These are phyloP conservation scores for Hypomontagnella submonticulosa DNA, from an alignment of 495 filamentous ascomycete species.

Conservation along the genomic window DNA sequence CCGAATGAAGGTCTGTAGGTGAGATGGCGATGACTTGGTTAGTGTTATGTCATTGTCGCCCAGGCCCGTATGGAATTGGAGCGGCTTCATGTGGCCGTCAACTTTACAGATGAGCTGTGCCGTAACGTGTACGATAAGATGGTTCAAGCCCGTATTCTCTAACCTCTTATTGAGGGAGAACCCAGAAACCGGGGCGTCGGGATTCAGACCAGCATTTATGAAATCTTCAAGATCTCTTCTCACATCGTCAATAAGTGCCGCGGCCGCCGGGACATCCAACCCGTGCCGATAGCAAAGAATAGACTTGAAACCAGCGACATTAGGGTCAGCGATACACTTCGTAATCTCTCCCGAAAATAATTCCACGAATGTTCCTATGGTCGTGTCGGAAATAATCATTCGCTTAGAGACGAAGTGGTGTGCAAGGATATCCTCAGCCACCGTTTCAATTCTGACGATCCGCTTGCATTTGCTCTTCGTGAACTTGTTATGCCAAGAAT, in stretches of 20 bases:
- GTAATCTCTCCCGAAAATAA: conserved; percentile 63
- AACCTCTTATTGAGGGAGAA: conserved; percentile 56
- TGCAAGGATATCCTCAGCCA: conserved; percentile 72
- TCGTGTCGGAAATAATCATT: conserved; percentile 29
- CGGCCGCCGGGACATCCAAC: conserved; percentile 60
- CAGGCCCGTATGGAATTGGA: conserved; percentile 89
- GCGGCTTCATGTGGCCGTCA: conserved; percentile 67
- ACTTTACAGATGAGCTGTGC: conserved; percentile 61
- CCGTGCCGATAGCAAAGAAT: conserved; percentile 87
- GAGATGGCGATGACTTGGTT: conserved; percentile 75
- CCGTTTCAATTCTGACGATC: conserved; percentile 85
- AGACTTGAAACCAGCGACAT: conserved; percentile 86
- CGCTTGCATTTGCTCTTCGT: conserved; percentile 71
- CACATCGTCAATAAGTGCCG: conserved; percentile 39
- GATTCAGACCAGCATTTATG: conserved; percentile 34
- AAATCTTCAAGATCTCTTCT: conserved; percentile 46
- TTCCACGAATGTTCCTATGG: conserved; percentile 51
- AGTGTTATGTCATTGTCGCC: conserved; percentile 86
- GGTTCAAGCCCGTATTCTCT: conserved; percentile 70
- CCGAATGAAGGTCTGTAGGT: conserved; percentile 79
- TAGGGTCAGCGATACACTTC: conserved; percentile 66
- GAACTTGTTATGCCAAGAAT: conserved; percentile 77
- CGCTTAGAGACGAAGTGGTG: conserved; percentile 24
- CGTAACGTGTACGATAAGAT: conserved; percentile 69
- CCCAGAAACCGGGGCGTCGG: conserved; percentile 46